Base-by-base conservation (phyloP, 768 basidiomycete genomes). In the Amanita rimosa region DNA sequence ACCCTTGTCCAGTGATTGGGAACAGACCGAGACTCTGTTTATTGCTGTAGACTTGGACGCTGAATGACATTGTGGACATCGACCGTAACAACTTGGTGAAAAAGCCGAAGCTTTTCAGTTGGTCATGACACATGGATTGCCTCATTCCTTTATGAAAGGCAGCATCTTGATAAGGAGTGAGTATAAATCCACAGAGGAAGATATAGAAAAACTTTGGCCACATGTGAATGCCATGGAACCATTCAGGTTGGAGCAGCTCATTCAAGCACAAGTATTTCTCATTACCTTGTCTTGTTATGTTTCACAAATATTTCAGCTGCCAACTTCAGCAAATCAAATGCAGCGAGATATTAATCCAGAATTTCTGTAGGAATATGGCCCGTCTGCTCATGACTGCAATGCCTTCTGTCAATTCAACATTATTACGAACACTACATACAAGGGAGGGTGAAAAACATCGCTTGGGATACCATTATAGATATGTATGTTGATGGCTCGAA, bases 281-380 rank as follows among this genome's bases (percentile, higher is more conserved):
- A 26, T 24, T 34, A 37, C 33, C 31, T 51, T 46, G 27, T 42
- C 22, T 45, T 46, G 29, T 36, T 26, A 37, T 42, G 50, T 39
- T 51, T 19, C 45, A 35, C 24, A 13, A 24, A 31, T 45, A 45
- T 51, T 45, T 38, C 38, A 51, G 50, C 38, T 44, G 50, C 46
- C 43, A 37, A 36, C 50, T 51, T 24, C 50, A 51, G 31, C 24
- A 26, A 38, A 44, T 51, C 43, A 31, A 26, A 51, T 35, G 50
- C 35, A 38, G 38, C 40, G 50, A 51, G 34, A 34, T 19, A 34
- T 27, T 21, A 26, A 34, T 51, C 24, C 50, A 51, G 21, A 44
- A 11, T 42, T 42, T 26, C 41, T 42, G 41, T 24, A 42, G 41
- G 41, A 42, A 42, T 42, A 42, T 42, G 41, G 41, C 41, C 41